phyloP scores from a whole-genome alignment of 2,329 filamentous ascomycete genomes.

The Fusarium hainanense region DNA sequence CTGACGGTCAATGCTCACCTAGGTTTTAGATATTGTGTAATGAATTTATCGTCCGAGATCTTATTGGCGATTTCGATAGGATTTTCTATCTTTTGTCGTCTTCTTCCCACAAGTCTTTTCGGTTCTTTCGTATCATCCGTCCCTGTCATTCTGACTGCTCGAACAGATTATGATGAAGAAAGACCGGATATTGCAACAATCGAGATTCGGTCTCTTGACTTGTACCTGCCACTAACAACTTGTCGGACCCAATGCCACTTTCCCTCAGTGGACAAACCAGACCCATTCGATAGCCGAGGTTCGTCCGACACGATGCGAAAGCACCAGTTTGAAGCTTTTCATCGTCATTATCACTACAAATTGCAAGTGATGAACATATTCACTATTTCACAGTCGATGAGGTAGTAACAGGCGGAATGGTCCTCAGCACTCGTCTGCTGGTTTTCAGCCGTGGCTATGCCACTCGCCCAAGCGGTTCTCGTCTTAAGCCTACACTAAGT shows the following conservation, averaged over 20 bases:
- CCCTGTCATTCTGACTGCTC: conserved; percentile 18
- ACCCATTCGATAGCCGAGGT: conserved; percentile 35
- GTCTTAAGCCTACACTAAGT: conserved; percentile 57
- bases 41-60: conserved; percentile 61
- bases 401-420: conserved; percentile 44
- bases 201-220: not conserved
- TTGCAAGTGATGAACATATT: conserved; percentile 15
- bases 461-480: conserved; percentile 46
- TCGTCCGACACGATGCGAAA: conserved; percentile 26
- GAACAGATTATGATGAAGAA: not conserved
- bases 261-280: not conserved
- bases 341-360: conserved; percentile 22
- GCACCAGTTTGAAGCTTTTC: conserved; percentile 31
- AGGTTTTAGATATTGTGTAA: conserved; percentile 59
- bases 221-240: conserved; percentile 29
- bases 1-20: conserved; percentile 51
- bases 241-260: not conserved
- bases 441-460: conserved; percentile 50
- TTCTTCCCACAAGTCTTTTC: conserved; percentile 23
- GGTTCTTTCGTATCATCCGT: conserved; percentile 9
- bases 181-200: not conserved
- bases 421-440: conserved; percentile 43
- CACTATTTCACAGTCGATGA: conserved; percentile 28
- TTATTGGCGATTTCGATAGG: conserved; percentile 62
- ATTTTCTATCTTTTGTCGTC: conserved; percentile 37